These are phyloP conservation scores for Ophiostoma ips DNA, from an alignment of 2,329 filamentous ascomycete genomes.

Conservation along the genomic window DNA sequence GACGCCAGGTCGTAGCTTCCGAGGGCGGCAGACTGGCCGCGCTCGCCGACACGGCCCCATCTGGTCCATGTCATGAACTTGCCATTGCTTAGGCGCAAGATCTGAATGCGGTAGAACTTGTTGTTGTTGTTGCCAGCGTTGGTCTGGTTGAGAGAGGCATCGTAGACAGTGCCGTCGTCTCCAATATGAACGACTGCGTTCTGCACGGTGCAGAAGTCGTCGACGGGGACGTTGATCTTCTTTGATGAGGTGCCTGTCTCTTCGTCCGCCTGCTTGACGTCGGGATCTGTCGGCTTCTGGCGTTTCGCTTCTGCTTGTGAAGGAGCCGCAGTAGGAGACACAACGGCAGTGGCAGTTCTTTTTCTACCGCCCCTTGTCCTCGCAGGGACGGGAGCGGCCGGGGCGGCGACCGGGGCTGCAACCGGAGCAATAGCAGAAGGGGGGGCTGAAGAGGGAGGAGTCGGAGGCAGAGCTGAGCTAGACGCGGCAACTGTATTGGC, in stretches of 20 bases:
- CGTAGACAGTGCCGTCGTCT: slow-evolving; percentile 52
- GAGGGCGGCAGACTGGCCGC: slow-evolving; percentile 33
- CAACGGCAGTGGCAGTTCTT: background rate
- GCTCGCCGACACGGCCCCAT: slow-evolving; percentile 65
- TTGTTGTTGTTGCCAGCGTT: slow-evolving; percentile 62
- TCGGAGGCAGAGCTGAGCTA: background rate
- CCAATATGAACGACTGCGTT: slow-evolving; percentile 50
- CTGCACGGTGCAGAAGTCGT: slow-evolving; percentile 27
- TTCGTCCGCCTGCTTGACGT: background rate
- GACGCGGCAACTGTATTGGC: background rate
- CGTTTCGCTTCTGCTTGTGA: background rate
- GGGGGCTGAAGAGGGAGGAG: background rate
- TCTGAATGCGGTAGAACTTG: slow-evolving; percentile 68
- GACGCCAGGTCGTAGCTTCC: slow-evolving; percentile 23
- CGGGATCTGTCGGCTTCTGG: background rate
- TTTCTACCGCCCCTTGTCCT: background rate
- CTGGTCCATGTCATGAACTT: slow-evolving; percentile 55
- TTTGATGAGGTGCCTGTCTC: slow-evolving; percentile 4
- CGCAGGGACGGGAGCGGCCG: background rate
- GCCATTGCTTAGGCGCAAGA: slow-evolving; percentile 29
- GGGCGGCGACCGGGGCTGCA: background rate
- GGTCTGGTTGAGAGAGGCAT: slow-evolving; percentile 68
- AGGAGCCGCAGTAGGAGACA: background rate
- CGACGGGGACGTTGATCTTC: slow-evolving; percentile 34
- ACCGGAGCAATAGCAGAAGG: background rate